phyloP scores from a whole-genome alignment of 148 eudicot species.

The Rhododendron griersonianum region DNA sequence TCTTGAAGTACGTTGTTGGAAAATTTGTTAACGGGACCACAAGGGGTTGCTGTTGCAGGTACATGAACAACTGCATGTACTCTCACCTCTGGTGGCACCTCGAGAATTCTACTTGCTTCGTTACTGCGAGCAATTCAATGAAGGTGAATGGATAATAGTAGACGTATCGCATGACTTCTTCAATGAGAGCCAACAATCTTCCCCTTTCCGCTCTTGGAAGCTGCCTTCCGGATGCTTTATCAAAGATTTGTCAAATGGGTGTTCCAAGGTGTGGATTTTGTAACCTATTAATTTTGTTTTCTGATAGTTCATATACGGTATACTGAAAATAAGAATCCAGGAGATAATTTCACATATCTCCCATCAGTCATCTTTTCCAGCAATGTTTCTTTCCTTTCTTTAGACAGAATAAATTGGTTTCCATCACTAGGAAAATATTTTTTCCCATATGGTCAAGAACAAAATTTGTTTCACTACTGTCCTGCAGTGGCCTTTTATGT shows the following conservation, averaged over 20 bases:
- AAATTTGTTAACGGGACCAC: neutral
- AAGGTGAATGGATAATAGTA: conserved; percentile 34
- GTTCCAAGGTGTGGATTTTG: conserved; percentile 24
- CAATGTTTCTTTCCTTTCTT: neutral
- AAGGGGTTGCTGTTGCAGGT: conserved; percentile 29
- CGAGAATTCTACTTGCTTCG: conserved; percentile 41
- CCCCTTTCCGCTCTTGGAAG: conserved; percentile 35
- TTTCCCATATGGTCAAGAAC: neutral
- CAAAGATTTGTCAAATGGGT: conserved; percentile 32
- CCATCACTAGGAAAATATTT: neutral
- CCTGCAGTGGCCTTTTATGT: neutral
- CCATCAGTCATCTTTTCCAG: neutral
- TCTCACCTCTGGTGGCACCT: conserved; percentile 46
- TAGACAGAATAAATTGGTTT: neutral
- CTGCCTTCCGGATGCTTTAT: conserved; percentile 64
- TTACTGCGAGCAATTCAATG: conserved; percentile 31
- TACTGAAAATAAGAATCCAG: neutral
- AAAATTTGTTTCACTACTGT: neutral
- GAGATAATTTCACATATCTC: neutral
- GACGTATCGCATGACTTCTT: conserved; percentile 38
- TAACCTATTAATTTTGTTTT: neutral
- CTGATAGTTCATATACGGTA: neutral
- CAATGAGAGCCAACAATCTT: conserved; percentile 8
- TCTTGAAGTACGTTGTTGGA: no score
- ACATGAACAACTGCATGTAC: conserved; percentile 38